These are phyloP conservation scores for Herpetomonas muscarum DNA, from an alignment of 208 protist species.

Conservation along the genomic window DNA sequence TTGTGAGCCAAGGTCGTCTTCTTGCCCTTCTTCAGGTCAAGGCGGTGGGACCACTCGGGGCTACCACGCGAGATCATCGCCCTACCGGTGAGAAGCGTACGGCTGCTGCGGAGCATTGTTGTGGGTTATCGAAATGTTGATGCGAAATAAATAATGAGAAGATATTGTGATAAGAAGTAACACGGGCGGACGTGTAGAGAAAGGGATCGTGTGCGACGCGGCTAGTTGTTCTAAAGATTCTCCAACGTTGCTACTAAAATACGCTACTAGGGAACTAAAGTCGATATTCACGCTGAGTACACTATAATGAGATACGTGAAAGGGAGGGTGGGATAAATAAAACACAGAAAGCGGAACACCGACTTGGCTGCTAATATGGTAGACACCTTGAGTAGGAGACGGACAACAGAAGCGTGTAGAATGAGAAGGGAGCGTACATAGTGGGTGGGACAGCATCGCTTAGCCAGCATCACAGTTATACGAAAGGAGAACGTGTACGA, in stretches of 20 bases:
- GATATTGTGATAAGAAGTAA: too few relatives aligned
- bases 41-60: constrained; percentile 86
- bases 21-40: constrained; percentile 88
- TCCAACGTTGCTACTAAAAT: too few relatives aligned
- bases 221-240: too few relatives aligned
- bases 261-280: too few relatives aligned
- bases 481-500: too few relatives aligned
- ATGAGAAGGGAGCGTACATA: constrained; percentile 6
- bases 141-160: too few relatives aligned
- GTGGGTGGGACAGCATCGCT: background rate
- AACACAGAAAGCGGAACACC: background rate
- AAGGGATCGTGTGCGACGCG: too few relatives aligned
- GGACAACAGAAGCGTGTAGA: background rate
- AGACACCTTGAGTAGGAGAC: too few relatives aligned
- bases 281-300: too few relatives aligned
- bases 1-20: constrained; percentile 87
- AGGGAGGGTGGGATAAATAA: background rate
- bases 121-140: too few relatives aligned
- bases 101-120: constrained; percentile 69
- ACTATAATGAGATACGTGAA: background rate
- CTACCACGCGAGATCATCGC: constrained; percentile 90
- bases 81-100: constrained; percentile 54
- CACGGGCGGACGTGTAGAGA: too few relatives aligned
- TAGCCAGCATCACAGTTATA: background rate
- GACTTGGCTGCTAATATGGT: background rate